Conservation (phyloP, 768 basidiomycete genomes). For the Suillus subluteus region DNA sequence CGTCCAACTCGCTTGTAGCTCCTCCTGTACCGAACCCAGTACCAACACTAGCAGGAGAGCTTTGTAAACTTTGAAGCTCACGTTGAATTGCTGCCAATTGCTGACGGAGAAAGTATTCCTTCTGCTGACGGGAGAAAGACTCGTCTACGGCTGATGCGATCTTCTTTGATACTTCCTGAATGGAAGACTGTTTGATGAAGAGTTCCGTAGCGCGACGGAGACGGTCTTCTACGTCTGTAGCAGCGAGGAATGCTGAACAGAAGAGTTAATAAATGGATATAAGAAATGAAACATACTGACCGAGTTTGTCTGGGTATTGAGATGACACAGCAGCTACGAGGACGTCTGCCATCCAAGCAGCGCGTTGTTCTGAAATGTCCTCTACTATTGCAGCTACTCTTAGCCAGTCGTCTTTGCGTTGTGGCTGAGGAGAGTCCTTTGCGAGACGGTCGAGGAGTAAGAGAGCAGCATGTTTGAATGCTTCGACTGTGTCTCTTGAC, state of each 20-base stretch:
- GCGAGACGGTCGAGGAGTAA: constrained; percentile 68
- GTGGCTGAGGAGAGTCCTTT: constrained; percentile 43
- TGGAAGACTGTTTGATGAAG: constrained; percentile 75
- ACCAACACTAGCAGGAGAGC: constrained; percentile 18
- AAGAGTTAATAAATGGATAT: background rate
- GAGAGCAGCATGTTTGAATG: constrained; percentile 71
- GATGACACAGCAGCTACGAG: constrained; percentile 59
- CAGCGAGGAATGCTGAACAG: constrained; percentile 58
- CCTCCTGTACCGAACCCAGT: constrained; percentile 31
- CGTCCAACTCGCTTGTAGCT: constrained; percentile 59
- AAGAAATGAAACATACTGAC: constrained; percentile 41
- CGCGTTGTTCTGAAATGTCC: constrained; percentile 63
- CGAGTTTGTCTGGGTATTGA: constrained; percentile 73
- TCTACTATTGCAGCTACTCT: constrained; percentile 76
- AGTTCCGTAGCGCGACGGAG: constrained; percentile 69
- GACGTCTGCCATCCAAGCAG: constrained; percentile 79
- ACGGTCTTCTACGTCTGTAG: constrained; percentile 62
- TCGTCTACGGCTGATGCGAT: constrained; percentile 82
- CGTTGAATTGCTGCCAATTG: constrained; percentile 81
- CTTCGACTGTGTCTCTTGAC: constrained; percentile 55
- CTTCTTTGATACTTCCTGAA: constrained; percentile 80
- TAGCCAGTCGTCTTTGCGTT: constrained; percentile 66
- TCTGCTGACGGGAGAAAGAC: constrained; percentile 85
- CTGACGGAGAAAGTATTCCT: constrained; percentile 84
- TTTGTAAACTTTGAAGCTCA: constrained; percentile 65